Base-by-base conservation (phyloP, 2,329 filamentous ascomycete genomes). In the Fusarium verticillioides region DNA sequence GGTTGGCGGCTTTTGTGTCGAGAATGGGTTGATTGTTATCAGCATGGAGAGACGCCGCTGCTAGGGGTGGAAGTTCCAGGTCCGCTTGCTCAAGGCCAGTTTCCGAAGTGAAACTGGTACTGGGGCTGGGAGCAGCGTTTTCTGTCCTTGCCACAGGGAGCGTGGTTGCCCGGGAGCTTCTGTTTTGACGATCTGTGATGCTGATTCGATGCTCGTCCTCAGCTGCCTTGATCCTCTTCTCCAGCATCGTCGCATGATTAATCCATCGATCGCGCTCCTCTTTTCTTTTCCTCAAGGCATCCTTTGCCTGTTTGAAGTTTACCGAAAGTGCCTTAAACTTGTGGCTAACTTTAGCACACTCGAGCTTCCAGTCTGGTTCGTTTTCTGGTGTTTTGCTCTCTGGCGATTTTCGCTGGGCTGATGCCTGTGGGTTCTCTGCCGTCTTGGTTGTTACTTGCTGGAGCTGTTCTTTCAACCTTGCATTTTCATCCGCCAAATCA, bases 191-290 rank as follows among this genome's bases (percentile, higher is more conserved):
- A 36, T 77, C 78, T 10, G 79, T 63, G n/a, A 83, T 81, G 13
- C 54, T 71, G 39, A 82, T 79, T 9, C 75, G 76, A 39, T 80
- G 76, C 61, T 83, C 82, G 37, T 81, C 80, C 67, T 87, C 84
- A 15, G 87, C 79, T 30, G 77, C 79, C 50, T 81, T 81, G 16
- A 89, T 80, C 66, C 82, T 86, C 32, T 78, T 79, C 58, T 86
- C 81, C 23, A 89, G 77, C 18, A 80, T 74, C 28, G 82, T 82
- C 9, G 85, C 84, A 60, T 87, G 85, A 10, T 80, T 78, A 32
- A 82, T 80, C 87, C 87, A 90, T 37, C 77, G 74, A 11, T 85
- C 81, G 8, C 83, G 82, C 30, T 85, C 82, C 3, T 82, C 79
- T 34, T 83, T 84, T 53, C 83, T 82, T 70, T 82, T 84, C 37